Base-by-base conservation (phyloP, 208 protist species). In the Leishmania aethiopica region DNA sequence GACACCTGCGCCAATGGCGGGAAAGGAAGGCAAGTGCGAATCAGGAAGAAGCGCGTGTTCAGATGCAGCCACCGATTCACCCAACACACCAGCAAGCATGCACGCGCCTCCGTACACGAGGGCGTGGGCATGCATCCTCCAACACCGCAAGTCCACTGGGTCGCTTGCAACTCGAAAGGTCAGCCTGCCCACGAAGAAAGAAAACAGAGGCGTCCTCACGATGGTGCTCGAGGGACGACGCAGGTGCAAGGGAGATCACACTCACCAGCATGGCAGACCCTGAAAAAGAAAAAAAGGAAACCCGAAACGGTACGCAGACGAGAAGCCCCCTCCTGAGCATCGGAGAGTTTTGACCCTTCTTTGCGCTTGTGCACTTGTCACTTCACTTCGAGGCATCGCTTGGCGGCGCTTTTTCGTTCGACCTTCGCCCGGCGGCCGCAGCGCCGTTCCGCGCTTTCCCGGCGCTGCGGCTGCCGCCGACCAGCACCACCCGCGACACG, bases 401-500 rank as follows among this genome's bases (percentile, higher is more conserved):
- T 10, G 82, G 32, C 6, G 62, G 45, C 15, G 7, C 7, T 49
- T 79, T 83, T 25, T 82, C 76, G 6, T 40, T 28, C 37, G 47
- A 69, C 32, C 66, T 85, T 53, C 70, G 64, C 73, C 32, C 64
- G 53, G 37, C 77, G 59, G 62, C n/a, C 45, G 60, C 8, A 28
- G 51, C 35, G 64, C 67, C 64, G 28, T 55, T 3, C 57, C 15
- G 47, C 60, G 80, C 15, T 47, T 47, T 64, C 47, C 35, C 37
- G 35, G 62, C 17, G 37, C 57, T 19, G 47, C 42, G 62, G 69
- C 35, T 28, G 15, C 66, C 67, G 75, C 77, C 57, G 53, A 90
- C 79, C 0, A 96, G 73, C 4, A 89, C 86, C 22, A 92, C 32
- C 32, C 69, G 81, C 17, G 87, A 67, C 13, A 75, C 87, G 1